Evolutionary conservation across 2,329 filamentous ascomycete species (phyloP), one percentile per base, ranked within the genome.

Genomic region (Calonectria montana): DNA sequence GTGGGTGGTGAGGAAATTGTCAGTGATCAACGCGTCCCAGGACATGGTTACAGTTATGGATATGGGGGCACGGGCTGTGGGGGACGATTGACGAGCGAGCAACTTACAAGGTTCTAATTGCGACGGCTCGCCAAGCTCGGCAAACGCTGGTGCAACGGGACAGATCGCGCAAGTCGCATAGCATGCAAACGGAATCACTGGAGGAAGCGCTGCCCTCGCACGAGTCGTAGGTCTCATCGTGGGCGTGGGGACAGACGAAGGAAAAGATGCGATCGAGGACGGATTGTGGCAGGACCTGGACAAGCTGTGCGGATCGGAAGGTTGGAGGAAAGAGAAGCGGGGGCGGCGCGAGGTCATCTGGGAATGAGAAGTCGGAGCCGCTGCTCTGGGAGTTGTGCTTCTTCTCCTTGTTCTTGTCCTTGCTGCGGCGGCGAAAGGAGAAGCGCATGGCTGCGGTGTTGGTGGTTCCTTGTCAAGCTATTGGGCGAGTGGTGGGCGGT

Each of bases 111-210:
- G 89, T 83, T 71, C 85, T 86, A 50, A 86, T 78, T 55, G 87
- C 90, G 62, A 82, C 79, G n/a, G 80, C 79, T 70, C 88, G 87
- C 96, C 96, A 98, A 78, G 88, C 88, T 78, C 91, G 91, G 82
- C 91, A 94, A 63, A 94, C 94, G 81, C 91, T 88, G 45, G 92
- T 91, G 82, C 94, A 96, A 82, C 94, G 92, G 65, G 95, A 91
- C 68, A 98, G 89, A 83, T 98, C 95, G 76, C 96, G 92, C 86
- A 97, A 89, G 85, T 98, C 95, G 86, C 96, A 98, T 76, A 97
- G 91, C 94, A 97, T 96, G 86, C 96, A 98, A 69, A 91, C 92
- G 84, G 95, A 92, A 76, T 93, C 93, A 62, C 91, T 89, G 23
- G 70, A 63, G 37, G 71, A 75, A 76, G 93, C 91, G 71, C 93